These are phyloP conservation scores for Xanthoceras sorbifolium DNA, from an alignment of 345 rosid genomes.

Conservation along the genomic window DNA sequence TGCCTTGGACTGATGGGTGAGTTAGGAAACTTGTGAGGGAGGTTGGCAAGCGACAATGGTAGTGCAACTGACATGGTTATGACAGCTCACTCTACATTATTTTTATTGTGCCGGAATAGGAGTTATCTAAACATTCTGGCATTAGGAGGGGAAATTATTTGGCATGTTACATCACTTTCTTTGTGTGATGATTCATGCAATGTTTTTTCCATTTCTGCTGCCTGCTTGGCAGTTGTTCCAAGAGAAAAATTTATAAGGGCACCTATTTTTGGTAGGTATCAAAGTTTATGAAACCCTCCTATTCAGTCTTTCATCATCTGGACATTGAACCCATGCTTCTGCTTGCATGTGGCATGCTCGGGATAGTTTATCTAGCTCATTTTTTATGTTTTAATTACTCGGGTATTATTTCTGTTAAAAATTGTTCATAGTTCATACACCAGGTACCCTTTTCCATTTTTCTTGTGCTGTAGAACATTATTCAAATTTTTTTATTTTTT, in stretches of 20 bases:
- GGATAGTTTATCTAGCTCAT: background rate
- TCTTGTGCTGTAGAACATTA: slow-evolving; percentile 3
- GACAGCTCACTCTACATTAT: background rate
- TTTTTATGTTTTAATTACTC: background rate
- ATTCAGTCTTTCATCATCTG: background rate
- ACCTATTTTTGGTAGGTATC: slow-evolving; percentile 7
- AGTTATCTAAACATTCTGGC: background rate
- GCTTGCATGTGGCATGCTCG: background rate
- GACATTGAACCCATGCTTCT: background rate
- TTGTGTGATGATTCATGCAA: background rate
- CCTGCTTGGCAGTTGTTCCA: background rate
- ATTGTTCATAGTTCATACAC: background rate
- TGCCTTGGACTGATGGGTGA: background rate
- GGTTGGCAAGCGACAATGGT: background rate
- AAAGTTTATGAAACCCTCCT: background rate
- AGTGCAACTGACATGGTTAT: background rate
- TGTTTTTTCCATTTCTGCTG: background rate
- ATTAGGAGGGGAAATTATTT: background rate
- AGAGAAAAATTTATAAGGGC: background rate
- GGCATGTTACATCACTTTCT: background rate
- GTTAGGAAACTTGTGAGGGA: background rate
- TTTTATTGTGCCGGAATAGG: background rate
- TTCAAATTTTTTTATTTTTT: background rate
- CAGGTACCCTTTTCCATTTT: background rate
- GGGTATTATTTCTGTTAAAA: background rate